Conservation (phyloP, 148 eudicot species). For the Nyssa sinensis region DNA sequence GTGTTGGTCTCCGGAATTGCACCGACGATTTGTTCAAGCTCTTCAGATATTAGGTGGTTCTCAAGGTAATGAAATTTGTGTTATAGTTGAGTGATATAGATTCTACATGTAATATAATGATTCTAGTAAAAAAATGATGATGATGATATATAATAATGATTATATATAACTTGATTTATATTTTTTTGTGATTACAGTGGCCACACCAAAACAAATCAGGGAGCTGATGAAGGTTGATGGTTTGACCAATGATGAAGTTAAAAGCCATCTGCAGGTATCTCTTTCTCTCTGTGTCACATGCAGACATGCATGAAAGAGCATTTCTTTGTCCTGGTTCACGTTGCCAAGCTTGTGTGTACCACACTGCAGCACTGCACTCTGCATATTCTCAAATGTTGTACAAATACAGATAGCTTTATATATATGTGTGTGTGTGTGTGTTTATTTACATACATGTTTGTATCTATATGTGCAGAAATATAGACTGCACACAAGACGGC, state of each 20-base stretch:
- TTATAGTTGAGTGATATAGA: neutral
- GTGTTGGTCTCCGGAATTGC: constrained; percentile 99
- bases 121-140: neutral
- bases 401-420: constrained; percentile 3
- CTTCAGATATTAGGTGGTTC: constrained; percentile 99
- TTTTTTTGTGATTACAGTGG: constrained; percentile 54
- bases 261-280: constrained; percentile 92
- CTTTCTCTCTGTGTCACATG: constrained; percentile 26
- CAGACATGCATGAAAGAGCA: constrained; percentile 6
- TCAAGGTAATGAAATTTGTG: constrained; percentile 56
- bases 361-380: constrained; percentile 13
- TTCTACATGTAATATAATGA: no score
- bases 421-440: no score
- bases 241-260: constrained; percentile 98
- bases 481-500: constrained; percentile 94
- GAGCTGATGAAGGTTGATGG: constrained; percentile 99
- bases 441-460: neutral
- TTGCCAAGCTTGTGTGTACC: constrained; percentile 15
- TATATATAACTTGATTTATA: constrained; percentile 3
- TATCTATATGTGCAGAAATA: constrained; percentile 58
- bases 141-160: neutral
- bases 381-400: constrained; percentile 8
- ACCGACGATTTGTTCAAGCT: constrained; percentile 91
- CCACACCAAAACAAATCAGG: constrained; percentile 97
- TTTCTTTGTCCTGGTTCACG: neutral